Evolutionary conservation across 2,329 filamentous ascomycete species (phyloP).

Genomic region (Microcera coccophila): DNA sequence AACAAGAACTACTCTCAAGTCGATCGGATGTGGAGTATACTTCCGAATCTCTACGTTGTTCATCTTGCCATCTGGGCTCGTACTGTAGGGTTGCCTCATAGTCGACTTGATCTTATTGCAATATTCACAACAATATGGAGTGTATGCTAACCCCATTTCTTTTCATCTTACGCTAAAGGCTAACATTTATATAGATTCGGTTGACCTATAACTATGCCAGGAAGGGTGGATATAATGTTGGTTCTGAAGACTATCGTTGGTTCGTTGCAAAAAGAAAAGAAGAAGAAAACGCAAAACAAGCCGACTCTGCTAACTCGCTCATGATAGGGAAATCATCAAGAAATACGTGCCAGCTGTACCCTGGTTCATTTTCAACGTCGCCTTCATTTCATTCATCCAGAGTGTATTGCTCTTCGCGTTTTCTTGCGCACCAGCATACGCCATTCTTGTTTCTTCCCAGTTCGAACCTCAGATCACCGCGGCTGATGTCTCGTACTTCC

Average conservation of each 20-base stretch:
- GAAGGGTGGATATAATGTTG: constrained; percentile 83
- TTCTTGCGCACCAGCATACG: constrained; percentile 72
- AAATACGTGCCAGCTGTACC: constrained; percentile 56
- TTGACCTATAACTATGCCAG: constrained; percentile 97
- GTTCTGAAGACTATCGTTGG: constrained; percentile 95
- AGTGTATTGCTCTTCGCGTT: constrained; percentile 76
- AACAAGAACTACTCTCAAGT: constrained; percentile 97
- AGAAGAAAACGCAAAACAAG: background rate
- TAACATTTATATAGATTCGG: constrained; percentile 58
- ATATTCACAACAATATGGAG: constrained; percentile 74
- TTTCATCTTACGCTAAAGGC: background rate
- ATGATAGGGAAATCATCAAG: constrained; percentile 63
- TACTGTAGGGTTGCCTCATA: constrained; percentile 64
- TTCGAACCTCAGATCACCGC: constrained; percentile 49
- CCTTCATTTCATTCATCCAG: constrained; percentile 85
- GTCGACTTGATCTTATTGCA: constrained; percentile 68
- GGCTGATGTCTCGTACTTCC: constrained; percentile 48
- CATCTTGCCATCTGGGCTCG: constrained; percentile 85
- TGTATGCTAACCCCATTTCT: constrained; percentile 38
- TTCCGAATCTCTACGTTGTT: constrained; percentile 80
- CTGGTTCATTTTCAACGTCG: constrained; percentile 81
- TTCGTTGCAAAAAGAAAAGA: constrained; percentile 16
- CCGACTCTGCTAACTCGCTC: constrained; percentile 5
- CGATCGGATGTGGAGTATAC: constrained; percentile 84
- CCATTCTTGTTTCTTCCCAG: constrained; percentile 69